These are phyloP conservation scores for Xylariaceae sp. DNA, from an alignment of 2,329 filamentous ascomycete species.

Conservation along the genomic window DNA sequence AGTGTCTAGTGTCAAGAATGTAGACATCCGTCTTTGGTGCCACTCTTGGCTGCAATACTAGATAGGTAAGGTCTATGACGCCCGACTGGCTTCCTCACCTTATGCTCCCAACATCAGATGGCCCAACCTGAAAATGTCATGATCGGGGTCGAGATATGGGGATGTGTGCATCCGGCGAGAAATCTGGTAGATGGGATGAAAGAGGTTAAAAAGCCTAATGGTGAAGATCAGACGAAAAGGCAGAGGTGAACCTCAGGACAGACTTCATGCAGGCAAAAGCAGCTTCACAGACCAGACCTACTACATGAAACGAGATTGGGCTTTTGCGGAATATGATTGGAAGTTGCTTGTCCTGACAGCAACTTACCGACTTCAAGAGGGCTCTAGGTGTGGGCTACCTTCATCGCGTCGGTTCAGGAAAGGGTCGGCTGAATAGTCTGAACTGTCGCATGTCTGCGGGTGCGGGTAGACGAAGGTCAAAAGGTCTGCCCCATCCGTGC, in stretches of 20 bases:
- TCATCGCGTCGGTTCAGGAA: conserved; percentile 2
- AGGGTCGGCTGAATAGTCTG: conserved; percentile 24
- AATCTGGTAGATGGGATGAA: conserved; percentile 21
- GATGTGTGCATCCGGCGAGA: conserved; percentile 16
- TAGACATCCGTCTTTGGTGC: background rate
- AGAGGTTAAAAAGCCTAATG: conserved; percentile 24
- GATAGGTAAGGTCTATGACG: background rate
- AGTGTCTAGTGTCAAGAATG: background rate
- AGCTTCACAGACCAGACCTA: conserved; percentile 5
- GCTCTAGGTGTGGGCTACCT: conserved; percentile 2
- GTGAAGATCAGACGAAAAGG: conserved; percentile 25
- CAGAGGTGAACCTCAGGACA: background rate
- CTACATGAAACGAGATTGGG: conserved; percentile 4
- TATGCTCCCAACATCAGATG: conserved; percentile 6
- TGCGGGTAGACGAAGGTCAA: conserved; percentile 13
- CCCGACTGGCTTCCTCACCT: background rate
- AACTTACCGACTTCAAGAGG: background rate
- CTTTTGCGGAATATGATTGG: conserved; percentile 2
- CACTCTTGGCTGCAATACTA: background rate
- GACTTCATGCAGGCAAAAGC: conserved; percentile 9
- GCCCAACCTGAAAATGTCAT: conserved; percentile 12
- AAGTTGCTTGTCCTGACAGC: background rate
- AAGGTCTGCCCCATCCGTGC: conserved; percentile 20
- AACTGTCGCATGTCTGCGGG: conserved; percentile 20
- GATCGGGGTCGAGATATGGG: conserved; percentile 10